Base-by-base conservation (phyloP, 2,329 filamentous ascomycete species). In the Sclerotinia nivalis region DNA sequence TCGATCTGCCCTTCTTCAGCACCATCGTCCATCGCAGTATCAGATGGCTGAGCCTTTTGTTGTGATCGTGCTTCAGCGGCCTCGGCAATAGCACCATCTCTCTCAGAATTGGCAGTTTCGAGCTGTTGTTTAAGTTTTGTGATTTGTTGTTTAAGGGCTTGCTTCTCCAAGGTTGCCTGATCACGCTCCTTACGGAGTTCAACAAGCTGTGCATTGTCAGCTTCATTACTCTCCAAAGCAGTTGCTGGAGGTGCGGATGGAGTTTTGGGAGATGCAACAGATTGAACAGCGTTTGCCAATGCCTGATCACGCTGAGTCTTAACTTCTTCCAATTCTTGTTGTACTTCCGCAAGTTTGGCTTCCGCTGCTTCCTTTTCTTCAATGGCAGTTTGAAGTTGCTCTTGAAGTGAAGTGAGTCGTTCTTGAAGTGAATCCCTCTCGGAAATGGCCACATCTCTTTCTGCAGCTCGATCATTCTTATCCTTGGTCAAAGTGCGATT, bases 81-180 rank as follows among this genome's bases (percentile, higher is more conserved):
- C 49, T 87, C 83, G 15, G 75, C 68, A 34, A 76, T 59, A 25
- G 76, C 75, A 65, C 40, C 66, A 69, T 93, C 91, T 58, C 91
- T 84, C 75, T 93, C 88, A 8, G 85, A 82, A 69, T 88, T 85
- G 0, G 86, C 86, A 13, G 83, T 81, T 66, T 89, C 84, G 18
- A 97, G 82, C 75, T 93, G 89, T 9, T 78, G 73, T 43, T 82
- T 85, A 2, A 89, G 78, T 34, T 77, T 79, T 59, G 84, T 82
- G 2, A 91, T 83, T 72, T 91, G 88, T 70, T 87, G 82, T 73
- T 93, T 87, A n/a, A 92, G 83, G 2, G 83, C 83, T 25, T 88
- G 84, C 79, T 92, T 93, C 78, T 96, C 89, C 13, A 88, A 83
- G 9, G 82, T 89, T 67, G 90, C 85, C 1, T 83, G 84, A 56